These are phyloP conservation scores for Mariannaea elegans DNA, from an alignment of 2,329 filamentous ascomycete species.

Conservation along the genomic window DNA sequence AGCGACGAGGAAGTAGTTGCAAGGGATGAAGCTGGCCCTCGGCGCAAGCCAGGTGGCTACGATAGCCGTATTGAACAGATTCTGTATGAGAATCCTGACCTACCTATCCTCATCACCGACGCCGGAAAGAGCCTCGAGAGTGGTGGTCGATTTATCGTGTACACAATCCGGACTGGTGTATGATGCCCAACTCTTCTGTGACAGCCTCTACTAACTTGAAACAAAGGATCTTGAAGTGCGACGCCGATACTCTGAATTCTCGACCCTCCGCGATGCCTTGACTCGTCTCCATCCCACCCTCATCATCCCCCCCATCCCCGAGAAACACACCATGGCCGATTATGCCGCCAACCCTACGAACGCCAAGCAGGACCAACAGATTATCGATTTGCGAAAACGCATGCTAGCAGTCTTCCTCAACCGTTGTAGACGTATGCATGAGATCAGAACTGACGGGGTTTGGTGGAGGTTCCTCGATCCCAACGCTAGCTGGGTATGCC, in stretches of 20 bases:
- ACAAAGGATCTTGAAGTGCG: slow-evolving; percentile 90
- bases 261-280: slow-evolving; percentile 86
- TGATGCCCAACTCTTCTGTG: slow-evolving; percentile 36
- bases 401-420: slow-evolving; percentile 98
- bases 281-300: slow-evolving; percentile 93
- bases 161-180: slow-evolving; percentile 95
- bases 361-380: slow-evolving; percentile 95
- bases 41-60: slow-evolving; percentile 84
- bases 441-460: slow-evolving; percentile 90
- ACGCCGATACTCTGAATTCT: slow-evolving; percentile 95
- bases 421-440: slow-evolving; percentile 90
- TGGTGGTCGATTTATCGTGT: slow-evolving; percentile 93
- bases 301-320: slow-evolving; percentile 95
- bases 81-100: slow-evolving; percentile 90
- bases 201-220: slow-evolving; percentile 6
- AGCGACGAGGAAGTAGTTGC: slow-evolving; percentile 59
- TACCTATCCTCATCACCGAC: slow-evolving; percentile 90
- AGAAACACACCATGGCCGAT: slow-evolving; percentile 99
- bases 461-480: slow-evolving; percentile 98
- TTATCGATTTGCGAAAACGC: slow-evolving; percentile 94
- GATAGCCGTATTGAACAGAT: slow-evolving; percentile 97
- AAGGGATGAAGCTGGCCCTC: slow-evolving; percentile 57
- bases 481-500: slow-evolving; percentile 92
- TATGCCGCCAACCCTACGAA: slow-evolving; percentile 98
- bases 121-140: slow-evolving; percentile 95